These are phyloP conservation scores for Alternaria alternata DNA, from an alignment of 2,329 filamentous ascomycete species.

Conservation along the genomic window DNA sequence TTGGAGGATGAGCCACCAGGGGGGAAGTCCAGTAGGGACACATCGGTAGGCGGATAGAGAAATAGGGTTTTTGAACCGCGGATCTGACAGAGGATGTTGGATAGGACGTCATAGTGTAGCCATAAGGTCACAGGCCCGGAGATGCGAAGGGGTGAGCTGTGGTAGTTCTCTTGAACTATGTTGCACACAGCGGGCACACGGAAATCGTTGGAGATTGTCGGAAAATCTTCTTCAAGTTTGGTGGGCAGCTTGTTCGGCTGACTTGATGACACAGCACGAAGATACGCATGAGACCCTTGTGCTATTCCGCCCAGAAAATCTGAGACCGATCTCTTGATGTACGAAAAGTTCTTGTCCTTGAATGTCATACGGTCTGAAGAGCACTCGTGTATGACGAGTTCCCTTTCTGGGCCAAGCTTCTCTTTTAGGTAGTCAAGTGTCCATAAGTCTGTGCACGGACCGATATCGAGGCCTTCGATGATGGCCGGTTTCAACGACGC, in stretches of 20 bases:
- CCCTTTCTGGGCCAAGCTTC: constrained; percentile 46
- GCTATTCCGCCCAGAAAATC: constrained; percentile 69
- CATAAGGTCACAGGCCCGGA: constrained; percentile 85
- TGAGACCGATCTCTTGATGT: constrained; percentile 72
- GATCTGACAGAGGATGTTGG: constrained; percentile 85
- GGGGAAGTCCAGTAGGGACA: constrained; percentile 72
- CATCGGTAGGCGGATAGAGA: constrained; percentile 80
- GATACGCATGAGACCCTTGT: constrained; percentile 71
- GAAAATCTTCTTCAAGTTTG: constrained; percentile 75
- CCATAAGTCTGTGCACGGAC: constrained; percentile 73
- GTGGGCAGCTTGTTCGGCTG: constrained; percentile 75
- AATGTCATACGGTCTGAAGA: constrained; percentile 76
- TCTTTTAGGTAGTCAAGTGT: constrained; percentile 71
- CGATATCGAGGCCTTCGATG: constrained; percentile 71
- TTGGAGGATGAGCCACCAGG: constrained; percentile 83
- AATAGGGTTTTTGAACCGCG: constrained; percentile 75
- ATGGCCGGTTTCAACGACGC: constrained; percentile 68
- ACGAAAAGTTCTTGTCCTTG: constrained; percentile 81
- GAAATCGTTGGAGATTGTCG: constrained; percentile 74
- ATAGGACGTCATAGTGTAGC: constrained; percentile 92
- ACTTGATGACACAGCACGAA: constrained; percentile 77
- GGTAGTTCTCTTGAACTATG: constrained; percentile 65
- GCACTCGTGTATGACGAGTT: constrained; percentile 79
- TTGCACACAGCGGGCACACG: constrained; percentile 60
- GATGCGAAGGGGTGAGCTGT: constrained; percentile 81